Evolutionary conservation across 108 stramenopile species (phyloP), one percentile per base, ranked within the genome.

Genomic region (Cyclotella sp.): DNA sequence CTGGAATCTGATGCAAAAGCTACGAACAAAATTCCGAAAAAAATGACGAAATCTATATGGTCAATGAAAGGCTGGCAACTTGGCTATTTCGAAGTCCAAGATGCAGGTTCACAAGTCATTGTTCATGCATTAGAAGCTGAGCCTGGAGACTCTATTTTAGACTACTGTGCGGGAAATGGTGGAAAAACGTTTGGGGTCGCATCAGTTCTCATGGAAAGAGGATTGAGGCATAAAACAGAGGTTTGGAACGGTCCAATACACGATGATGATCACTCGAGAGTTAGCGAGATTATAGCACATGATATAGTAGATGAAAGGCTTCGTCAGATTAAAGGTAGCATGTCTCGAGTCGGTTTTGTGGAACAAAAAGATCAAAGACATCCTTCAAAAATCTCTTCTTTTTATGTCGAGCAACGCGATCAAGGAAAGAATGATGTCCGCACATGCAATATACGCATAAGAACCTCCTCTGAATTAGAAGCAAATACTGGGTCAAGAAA

Each of bases 91-190:
- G 86, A 87, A 64, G 86, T 87, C 0, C 86, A 87, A 62, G 86
- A 87, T 78, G 81, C 73, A 26, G 84, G 86, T 40, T 87, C 86
- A 28, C 86, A 87, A 71, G 16, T 82, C 34, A 85, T 87, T 43
- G 81, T 78, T n/a, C 59, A 63, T 34, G 75, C 86, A 0, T 63
- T 79, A 13, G 83, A 75, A 44, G 80, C 68, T 13, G 46, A 40
- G 16, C 66, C 45, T 24, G 76, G 83, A 24, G 79, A 73, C 12
- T 45, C 64, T 0, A 45, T 84, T 30, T 61, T 87, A 24, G 86
- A 87, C 68, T 87, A 80, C 51, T 87, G 86, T 70, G 83, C 83
- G 30, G 86, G 86, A 13, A 87, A 87, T 71, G 86, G 86, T 1
- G 86, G 86, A 9, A 87, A 87, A 72, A 82, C 80, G 12, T 84